Percentiles rank a stretch among this genome's conserved stretches.
Evolutionary conservation across 2,329 filamentous ascomycete species (phyloP).

Genomic region (Epichloe brachyelytri): DNA sequence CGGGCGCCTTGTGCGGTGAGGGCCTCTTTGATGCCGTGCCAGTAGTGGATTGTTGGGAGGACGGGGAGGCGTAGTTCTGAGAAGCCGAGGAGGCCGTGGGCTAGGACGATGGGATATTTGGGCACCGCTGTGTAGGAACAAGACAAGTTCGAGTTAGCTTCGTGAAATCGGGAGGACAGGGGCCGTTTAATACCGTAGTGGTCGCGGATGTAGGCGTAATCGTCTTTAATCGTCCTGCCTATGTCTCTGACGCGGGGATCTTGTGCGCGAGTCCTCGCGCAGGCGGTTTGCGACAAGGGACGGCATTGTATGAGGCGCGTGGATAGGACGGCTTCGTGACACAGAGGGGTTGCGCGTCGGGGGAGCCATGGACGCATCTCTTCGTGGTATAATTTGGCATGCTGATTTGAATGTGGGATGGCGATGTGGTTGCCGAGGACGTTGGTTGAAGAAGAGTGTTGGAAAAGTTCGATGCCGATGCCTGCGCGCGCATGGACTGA

Average conservation of each 20-base stretch:
- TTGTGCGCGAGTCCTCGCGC: neutral
- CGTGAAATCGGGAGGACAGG: neutral
- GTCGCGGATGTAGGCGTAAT: conserved; percentile 32
- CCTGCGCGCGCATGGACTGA: too few species aligned
- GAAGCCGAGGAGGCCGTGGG: conserved; percentile 53
- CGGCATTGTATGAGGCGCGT: neutral
- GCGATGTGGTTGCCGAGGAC: neutral
- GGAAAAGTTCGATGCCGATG: too few species aligned
- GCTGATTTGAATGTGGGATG: neutral
- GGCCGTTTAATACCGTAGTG: conserved; percentile 26
- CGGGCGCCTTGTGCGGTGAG: conserved; percentile 38
- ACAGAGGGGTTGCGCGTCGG: neutral
- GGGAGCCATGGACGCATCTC: neutral
- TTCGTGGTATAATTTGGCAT: neutral
- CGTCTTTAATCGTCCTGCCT: conserved; percentile 27
- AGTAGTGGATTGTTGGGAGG: conserved; percentile 47
- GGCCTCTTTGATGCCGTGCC: conserved; percentile 50
- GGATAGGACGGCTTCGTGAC: neutral
- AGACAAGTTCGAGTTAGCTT: neutral
- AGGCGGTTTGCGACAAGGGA: neutral
- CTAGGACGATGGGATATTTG: conserved; percentile 49
- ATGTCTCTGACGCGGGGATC: conserved; percentile 4
- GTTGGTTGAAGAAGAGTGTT: too few species aligned
- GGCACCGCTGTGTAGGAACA: conserved; percentile 31
- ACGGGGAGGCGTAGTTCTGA: conserved; percentile 40